A percentile compares a stretch with the other conserved stretches of the same genome.
Conservation (phyloP, 306 rosid species). For the Vicia faba region DNA sequence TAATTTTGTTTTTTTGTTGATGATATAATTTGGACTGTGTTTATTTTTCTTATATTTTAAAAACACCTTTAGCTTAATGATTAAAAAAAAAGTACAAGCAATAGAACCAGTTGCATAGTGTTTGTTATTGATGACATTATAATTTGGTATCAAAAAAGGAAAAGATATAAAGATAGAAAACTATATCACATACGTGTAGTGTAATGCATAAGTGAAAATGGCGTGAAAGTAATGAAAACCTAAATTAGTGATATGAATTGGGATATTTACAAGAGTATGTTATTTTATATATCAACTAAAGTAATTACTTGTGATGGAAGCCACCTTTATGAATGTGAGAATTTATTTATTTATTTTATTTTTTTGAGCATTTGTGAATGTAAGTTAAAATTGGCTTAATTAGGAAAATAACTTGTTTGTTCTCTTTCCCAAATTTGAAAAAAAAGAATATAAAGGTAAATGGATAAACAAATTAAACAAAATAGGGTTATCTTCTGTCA, state of each 20-base stretch:
- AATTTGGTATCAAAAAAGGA: slow-evolving; percentile 11
- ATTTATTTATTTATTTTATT: no score
- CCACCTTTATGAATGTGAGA: background rate
- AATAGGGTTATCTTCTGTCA: background rate
- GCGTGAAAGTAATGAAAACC: slow-evolving; percentile 11
- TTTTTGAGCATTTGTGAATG: background rate
- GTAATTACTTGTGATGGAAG: background rate
- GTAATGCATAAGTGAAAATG: slow-evolving; percentile 1
- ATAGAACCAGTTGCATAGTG: slow-evolving; percentile 37
- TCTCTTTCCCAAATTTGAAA: background rate
- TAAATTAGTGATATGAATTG: background rate
- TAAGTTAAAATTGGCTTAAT: slow-evolving; percentile 6
- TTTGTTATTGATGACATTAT: slow-evolving; percentile 1
- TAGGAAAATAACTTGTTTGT: slow-evolving; percentile 7
- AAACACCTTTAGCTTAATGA: slow-evolving; percentile 29
- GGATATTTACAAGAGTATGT: slow-evolving; percentile 2
- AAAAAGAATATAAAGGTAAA: slow-evolving; percentile 10
- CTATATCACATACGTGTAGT: background rate
- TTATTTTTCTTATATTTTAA: slow-evolving; percentile 17
- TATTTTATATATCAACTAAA: background rate
- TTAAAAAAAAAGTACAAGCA: slow-evolving; percentile 17
- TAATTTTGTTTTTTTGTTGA: slow-evolving; percentile 11
- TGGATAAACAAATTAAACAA: background rate
- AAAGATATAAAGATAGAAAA: background rate
- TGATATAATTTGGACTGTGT: slow-evolving; percentile 23